Evolutionary conservation across 176 grass and related monocot species (phyloP).

Genomic region (Ampelocalamus luodianensis): DNA sequence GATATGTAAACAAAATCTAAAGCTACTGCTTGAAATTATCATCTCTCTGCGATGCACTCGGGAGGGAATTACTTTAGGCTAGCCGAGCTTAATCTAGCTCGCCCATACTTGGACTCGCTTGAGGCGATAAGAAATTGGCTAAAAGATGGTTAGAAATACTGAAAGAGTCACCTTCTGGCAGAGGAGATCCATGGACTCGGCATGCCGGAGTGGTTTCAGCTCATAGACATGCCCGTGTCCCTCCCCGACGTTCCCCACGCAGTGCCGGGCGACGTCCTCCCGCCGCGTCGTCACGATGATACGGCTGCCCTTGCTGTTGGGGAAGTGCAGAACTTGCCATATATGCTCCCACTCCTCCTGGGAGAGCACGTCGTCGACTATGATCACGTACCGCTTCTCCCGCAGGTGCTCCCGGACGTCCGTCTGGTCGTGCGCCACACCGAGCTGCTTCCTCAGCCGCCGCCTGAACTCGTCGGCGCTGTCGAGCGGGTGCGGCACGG

Average conservation of each 20-base stretch:
- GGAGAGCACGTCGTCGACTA: conserved; percentile 36
- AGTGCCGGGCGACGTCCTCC: conserved; percentile 31
- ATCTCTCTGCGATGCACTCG: too few relatives aligned
- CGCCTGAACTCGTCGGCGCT: background rate
- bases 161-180: background rate
- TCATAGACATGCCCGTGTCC: conserved; percentile 1
- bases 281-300: conserved; percentile 48
- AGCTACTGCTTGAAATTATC: too few relatives aligned
- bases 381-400: conserved; percentile 11
- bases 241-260: background rate
- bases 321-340: background rate
- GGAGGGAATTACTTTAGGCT: too few relatives aligned
- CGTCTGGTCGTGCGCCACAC: background rate
- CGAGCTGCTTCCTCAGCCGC: conserved; percentile 20
- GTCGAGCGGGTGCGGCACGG: conserved; percentile 44
- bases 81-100: too few relatives aligned
- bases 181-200: conserved; percentile 19
- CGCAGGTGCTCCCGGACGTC: background rate
- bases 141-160: too few relatives aligned
- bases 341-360: conserved; percentile 33
- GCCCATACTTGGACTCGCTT: too few relatives aligned
- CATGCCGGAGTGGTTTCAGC: background rate
- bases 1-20: too few relatives aligned
- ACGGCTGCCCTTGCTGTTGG: background rate
- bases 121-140: too few relatives aligned